Evolutionary conservation across 2,329 filamentous ascomycete genomes (phyloP), one percentile per base, ranked within the genome.

Genomic region (Clarireedia homoeocarpa): DNA sequence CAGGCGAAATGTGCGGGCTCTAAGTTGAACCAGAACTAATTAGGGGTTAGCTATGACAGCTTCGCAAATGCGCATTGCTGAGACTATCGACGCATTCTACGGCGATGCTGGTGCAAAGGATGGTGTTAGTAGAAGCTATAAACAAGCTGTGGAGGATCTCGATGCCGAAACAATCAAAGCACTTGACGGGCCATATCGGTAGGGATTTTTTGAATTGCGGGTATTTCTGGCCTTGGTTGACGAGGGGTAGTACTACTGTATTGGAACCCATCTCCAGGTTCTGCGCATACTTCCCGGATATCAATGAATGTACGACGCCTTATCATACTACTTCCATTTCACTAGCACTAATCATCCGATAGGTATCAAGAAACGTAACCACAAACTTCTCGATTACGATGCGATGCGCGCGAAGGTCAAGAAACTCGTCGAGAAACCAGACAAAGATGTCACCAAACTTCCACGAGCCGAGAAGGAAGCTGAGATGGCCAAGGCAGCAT

Each of bases 41-140:
- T 34, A 34, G 30, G 30, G 30, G 30, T 10, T 30, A 91, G 92
- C 94, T 64, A 99, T 99, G 94, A 99, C 94, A 15, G 92, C 94
- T 52, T 96, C 91, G 53, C 94, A 99, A 75, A 97, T 99, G 92
- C 87, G 92, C 69, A 97, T 99, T 72, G 94, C 94, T 62, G 94
- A 99, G 73, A 99, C 94, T 20, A 99, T 99, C 73, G 94, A 99
- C 74, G 94, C 94, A 42, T 99, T 99, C 73, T 99, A 99, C 75
- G 94, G 94, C 55, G 94, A 99, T 70, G 86, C 91, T 1, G 95
- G 95, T 51, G 91, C 94, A 51, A 89, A 85, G 67, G 95, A 99
- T 71, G 94, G 94, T 55, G 94, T 99, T 58, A 95, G 89, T 73
- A 83, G 92, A 70, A 95, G 89, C 71, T 99, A 99, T 77, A 99